A percentile compares a stretch with the other conserved stretches of the same genome.
Conservation (phyloP, 2,329 filamentous ascomycete species). For the Cercospora sesami region DNA sequence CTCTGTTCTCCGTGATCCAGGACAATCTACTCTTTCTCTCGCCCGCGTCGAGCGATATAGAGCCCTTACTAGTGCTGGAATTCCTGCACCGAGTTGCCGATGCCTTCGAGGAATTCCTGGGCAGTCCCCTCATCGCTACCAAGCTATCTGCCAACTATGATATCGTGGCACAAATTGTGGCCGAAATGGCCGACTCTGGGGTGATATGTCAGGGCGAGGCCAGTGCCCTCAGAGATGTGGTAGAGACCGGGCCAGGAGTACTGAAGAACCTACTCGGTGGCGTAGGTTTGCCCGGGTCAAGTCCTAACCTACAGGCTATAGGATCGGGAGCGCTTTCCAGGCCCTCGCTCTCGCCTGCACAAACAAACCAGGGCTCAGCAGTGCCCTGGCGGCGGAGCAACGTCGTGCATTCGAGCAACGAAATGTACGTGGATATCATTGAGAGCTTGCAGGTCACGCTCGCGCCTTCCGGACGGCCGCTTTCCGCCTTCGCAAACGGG, state of each 20-base stretch:
- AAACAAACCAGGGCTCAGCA: constrained; percentile 44
- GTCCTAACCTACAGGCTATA: constrained; percentile 31
- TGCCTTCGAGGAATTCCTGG: constrained; percentile 90
- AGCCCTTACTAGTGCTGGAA: constrained; percentile 86
- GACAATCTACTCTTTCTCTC: constrained; percentile 83
- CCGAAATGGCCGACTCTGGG: constrained; percentile 95
- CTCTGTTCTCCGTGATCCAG: constrained; percentile 85
- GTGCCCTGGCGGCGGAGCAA: constrained; percentile 90
- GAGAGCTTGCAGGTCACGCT: constrained; percentile 86
- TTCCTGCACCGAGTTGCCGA: constrained; percentile 93
- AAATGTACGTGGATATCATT: constrained; percentile 93
- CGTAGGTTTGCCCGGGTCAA: constrained; percentile 72
- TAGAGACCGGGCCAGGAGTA: constrained; percentile 81
- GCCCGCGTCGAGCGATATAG: constrained; percentile 80
- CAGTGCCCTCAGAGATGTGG: constrained; percentile 85
- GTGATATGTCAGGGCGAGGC: constrained; percentile 87
- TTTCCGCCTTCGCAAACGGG: constrained; percentile 84
- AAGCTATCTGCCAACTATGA: constrained; percentile 92
- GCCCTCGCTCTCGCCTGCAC: constrained; percentile 23
- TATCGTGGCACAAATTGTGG: constrained; percentile 86
- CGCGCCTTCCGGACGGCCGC: constrained; percentile 82
- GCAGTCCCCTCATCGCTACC: constrained; percentile 76
- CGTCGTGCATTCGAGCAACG: constrained; percentile 93
- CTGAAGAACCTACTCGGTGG: constrained; percentile 85
- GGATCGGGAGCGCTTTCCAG: constrained; percentile 24